These are phyloP conservation scores for Pythium volutum DNA, from an alignment of 352 stramenopile species.

Conservation along the genomic window DNA sequence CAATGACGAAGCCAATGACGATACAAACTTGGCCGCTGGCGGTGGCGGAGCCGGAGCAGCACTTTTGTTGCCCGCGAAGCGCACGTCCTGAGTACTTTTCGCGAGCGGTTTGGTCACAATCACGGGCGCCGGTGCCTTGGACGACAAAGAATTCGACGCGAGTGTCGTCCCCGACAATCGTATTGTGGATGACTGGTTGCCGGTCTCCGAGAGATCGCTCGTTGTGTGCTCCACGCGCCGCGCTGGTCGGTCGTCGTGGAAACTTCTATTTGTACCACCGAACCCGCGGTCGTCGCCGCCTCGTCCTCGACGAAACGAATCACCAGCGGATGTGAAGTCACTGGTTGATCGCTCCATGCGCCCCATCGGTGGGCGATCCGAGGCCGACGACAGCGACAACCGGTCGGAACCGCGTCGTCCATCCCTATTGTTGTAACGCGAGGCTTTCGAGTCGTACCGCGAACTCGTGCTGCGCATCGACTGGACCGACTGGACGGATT, in stretches of 20 bases:
- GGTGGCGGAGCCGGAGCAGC: not conserved
- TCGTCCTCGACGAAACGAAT: not conserved
- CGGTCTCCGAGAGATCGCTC: conserved; percentile 15
- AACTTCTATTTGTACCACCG: not conserved
- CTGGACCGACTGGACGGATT: conserved; percentile 16
- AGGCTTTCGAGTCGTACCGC: conserved; percentile 18
- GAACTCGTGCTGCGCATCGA: conserved; percentile 24
- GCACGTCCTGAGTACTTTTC: conserved; percentile 53
- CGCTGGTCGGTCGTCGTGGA: conserved; percentile 7
- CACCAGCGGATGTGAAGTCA: conserved; percentile 4
- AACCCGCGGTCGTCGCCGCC: not conserved
- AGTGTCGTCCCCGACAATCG: conserved; percentile 17
- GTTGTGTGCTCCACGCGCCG: conserved; percentile 18
- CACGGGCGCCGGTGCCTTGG: conserved; percentile 22
- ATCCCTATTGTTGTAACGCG: conserved; percentile 14
- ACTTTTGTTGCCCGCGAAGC: conserved; percentile 21
- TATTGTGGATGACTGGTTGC: conserved; percentile 2
- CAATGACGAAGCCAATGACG: conserved; percentile 1
- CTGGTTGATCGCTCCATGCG: conserved; percentile 14
- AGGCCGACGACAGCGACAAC: conserved; percentile 7
- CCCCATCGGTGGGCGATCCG: conserved; percentile 6
- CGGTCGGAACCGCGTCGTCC: conserved; percentile 12
- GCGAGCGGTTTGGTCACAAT: conserved; percentile 24
- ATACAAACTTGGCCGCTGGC: conserved; percentile 2
- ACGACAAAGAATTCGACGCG: conserved; percentile 8